Percentiles rank a stretch among this genome's conserved stretches.
Conservation (phyloP, 495 filamentous ascomycete genomes). For the Podospora fimiseda region DNA sequence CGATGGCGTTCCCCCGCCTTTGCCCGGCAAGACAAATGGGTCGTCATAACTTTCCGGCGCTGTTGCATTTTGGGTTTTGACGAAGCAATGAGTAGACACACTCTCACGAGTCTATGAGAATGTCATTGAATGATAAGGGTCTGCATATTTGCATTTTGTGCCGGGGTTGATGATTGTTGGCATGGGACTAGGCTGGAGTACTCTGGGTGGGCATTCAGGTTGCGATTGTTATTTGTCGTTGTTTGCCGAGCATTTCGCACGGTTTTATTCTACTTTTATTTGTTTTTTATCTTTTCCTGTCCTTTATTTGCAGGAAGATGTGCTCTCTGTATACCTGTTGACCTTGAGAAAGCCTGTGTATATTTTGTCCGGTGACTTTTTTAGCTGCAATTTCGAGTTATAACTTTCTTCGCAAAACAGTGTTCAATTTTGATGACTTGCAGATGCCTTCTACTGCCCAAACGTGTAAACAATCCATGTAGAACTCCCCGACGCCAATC, state of each 20-base stretch:
- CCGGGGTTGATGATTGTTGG: background rate
- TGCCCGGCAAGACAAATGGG: constrained; percentile 24
- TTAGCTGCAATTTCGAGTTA: no score
- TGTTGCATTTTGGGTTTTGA: background rate
- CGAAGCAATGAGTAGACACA: background rate
- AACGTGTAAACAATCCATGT: no score
- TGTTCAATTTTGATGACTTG: no score
- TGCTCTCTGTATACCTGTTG: no score
- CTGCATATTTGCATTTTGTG: background rate
- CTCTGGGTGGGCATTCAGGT: background rate
- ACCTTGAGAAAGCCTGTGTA: background rate
- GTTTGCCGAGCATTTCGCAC: no score
- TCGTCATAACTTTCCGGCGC: constrained; percentile 14
- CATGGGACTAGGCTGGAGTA: background rate
- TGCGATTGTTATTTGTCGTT: background rate
- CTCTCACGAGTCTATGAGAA: no score
- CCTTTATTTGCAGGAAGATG: background rate
- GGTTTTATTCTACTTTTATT: background rate
- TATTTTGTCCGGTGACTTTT: background rate
- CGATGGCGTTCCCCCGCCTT: constrained; percentile 26
- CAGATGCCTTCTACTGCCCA: no score
- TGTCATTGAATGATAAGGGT: background rate
- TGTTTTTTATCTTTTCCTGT: background rate
- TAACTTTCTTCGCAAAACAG: no score
- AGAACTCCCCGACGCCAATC: background rate